phyloP scores from a whole-genome alignment of 805 yeast genomes.

The Ogataea angusta region DNA sequence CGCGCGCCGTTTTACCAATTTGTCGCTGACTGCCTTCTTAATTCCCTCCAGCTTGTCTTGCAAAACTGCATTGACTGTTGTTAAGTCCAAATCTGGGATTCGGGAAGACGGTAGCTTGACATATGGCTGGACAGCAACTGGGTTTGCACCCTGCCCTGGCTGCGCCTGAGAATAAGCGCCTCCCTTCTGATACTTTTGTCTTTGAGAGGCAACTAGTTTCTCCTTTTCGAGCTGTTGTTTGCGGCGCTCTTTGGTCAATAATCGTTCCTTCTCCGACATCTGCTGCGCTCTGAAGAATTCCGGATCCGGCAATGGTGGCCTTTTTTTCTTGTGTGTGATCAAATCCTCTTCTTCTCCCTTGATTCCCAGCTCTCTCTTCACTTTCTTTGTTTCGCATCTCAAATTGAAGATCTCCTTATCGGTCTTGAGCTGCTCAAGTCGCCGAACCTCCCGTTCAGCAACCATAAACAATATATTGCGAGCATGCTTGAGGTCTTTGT shows the following conservation, averaged over 20 bases:
- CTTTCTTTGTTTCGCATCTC: conserved; percentile 65
- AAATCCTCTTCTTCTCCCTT: conserved; percentile 84
- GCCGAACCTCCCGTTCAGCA: conserved; percentile 68
- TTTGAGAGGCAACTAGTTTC: conserved; percentile 23
- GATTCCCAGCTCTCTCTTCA: conserved; percentile 73
- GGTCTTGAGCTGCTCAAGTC: conserved; percentile 55
- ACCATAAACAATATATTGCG: conserved; percentile 64
- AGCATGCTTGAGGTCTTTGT: conserved; percentile 74
- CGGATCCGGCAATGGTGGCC: conserved; percentile 27
- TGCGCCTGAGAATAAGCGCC: conserved; percentile 24
- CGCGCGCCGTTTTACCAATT: conserved; percentile 67
- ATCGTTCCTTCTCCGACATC: conserved; percentile 17
- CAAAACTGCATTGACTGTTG: conserved; percentile 73
- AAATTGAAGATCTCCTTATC: conserved; percentile 70
- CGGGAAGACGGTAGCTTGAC: conserved; percentile 86
- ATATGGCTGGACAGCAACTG: conserved; percentile 65
- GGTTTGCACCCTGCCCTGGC: conserved; percentile 15
- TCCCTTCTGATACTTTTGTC: conserved; percentile 22
- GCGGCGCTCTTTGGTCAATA: conserved; percentile 20
- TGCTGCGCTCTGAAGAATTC: conserved; percentile 17
- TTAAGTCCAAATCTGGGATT: conserved; percentile 88
- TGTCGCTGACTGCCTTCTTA: conserved; percentile 80
- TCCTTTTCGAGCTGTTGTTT: conserved; percentile 21
- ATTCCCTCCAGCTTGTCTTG: conserved; percentile 75
- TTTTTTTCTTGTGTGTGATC: conserved; percentile 72